phyloP scores from a whole-genome alignment of 345 rosid species.

The Syzygium aromaticum region DNA sequence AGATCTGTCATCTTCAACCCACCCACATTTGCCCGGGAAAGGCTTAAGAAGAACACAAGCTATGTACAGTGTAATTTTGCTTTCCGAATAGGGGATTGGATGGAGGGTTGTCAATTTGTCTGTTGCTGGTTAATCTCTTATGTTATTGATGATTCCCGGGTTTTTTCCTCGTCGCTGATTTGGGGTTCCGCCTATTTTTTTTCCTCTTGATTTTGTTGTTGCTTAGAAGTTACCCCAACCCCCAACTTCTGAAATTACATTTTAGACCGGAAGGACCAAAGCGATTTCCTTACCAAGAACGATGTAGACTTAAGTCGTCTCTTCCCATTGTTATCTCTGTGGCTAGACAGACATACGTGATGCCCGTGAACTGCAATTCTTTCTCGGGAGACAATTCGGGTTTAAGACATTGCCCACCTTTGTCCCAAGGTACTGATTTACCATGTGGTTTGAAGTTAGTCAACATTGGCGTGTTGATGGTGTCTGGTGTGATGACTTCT shows the following conservation, averaged over 20 bases:
- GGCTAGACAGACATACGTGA: background rate
- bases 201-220: background rate
- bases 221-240: background rate
- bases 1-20: background rate
- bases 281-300: background rate
- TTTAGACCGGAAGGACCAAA: background rate
- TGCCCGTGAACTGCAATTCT: background rate
- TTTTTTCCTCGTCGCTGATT: background rate
- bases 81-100: background rate
- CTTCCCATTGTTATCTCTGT: background rate
- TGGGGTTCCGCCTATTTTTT: background rate
- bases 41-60: background rate
- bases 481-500: background rate
- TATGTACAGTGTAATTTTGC: conserved; percentile 12
- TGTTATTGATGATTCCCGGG: background rate
- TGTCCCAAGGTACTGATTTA: background rate
- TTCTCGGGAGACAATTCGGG: background rate
- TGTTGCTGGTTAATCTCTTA: background rate
- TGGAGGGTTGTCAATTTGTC: background rate
- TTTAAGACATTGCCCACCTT: background rate
- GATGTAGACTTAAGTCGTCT: background rate
- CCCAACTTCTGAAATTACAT: background rate
- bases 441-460: background rate
- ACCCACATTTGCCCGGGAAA: background rate
- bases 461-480: background rate